Base-by-base conservation (phyloP, 257 asterid genomes). In the Leptodermis oblonga region DNA sequence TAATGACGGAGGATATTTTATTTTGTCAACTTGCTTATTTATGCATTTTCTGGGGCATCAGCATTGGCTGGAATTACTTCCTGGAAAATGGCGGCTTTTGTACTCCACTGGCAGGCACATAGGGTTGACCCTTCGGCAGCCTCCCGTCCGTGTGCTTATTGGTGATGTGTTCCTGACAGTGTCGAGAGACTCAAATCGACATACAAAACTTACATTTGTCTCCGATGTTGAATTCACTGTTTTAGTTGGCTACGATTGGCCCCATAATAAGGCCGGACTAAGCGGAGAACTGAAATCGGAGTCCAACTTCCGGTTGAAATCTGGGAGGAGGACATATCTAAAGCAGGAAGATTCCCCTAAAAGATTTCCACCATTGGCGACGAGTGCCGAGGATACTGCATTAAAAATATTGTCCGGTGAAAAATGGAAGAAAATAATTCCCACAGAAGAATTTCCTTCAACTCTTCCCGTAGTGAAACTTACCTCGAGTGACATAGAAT, bases 21-120 rank as follows among this genome's bases (percentile, higher is more conserved):
- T 53, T 26, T 22, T 33, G 1, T 53, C 26, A 54, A 3, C 1
- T n/a, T 72, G 31, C 33, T 52, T 3, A 22, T 28, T 33, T 51
- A 66, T 66, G 54, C 20, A 20, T 33, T 42, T 70, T 45, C 25
- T 67, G 63, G 56, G 26, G 31, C 28, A 28, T n/a, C 94, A 93
- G 99, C 65, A 83, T 69, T 93, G 98, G 98, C 59, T 90, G 74
- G 82, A 83, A 62, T 52, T 81, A 75, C 83, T 90, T 60, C 97
- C 95, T 69, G 98, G 98, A 28, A 90, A 87, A 59, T 93, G 98
- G 98, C 97, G 98, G 28, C 91, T 93, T 68, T 81, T 93, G 64
- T 90, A 88, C 55, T 81, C 87, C 82, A 93, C 99, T 0, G 99
- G 99, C 51, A 81, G 85, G 71, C 99, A 93, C 72, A 77, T 93